phyloP scores from a whole-genome alignment of 2,329 filamentous ascomycete genomes.

The Ophioceras dolichostomum region DNA sequence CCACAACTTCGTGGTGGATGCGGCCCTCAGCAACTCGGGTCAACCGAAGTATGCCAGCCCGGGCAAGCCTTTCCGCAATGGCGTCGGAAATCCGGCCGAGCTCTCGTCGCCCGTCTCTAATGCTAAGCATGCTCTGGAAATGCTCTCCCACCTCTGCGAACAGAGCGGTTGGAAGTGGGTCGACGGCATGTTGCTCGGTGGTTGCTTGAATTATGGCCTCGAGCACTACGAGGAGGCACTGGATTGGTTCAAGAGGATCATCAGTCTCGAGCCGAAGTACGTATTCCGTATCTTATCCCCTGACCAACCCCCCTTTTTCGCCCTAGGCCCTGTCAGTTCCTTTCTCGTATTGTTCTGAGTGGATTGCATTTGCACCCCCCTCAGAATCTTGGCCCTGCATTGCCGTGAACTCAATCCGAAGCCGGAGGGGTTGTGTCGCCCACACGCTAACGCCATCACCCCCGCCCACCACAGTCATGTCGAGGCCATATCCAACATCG shows the following conservation, averaged over 20 bases:
- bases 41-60: conserved; percentile 2
- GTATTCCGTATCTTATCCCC: conserved; percentile 10
- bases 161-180: conserved; percentile 81
- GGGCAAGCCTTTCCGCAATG: conserved; percentile 2
- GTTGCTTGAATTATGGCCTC: conserved; percentile 83
- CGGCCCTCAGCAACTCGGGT: conserved; percentile 1
- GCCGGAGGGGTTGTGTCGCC: background rate
- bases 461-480: conserved; percentile 58
- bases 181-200: conserved; percentile 83
- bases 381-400: too few relatives aligned
- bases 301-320: background rate
- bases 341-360: too few relatives aligned
- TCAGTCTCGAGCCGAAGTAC: conserved; percentile 42
- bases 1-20: background rate
- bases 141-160: conserved; percentile 63
- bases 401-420: too few relatives aligned
- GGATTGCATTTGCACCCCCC: too few relatives aligned
- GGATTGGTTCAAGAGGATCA: conserved; percentile 59
- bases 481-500: conserved; percentile 87
- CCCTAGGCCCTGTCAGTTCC: too few relatives aligned
- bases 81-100: conserved; percentile 4
- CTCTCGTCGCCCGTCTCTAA: conserved; percentile 31
- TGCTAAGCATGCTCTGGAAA: conserved; percentile 56
- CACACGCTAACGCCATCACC: too few relatives aligned
- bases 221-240: conserved; percentile 70